Conservation (phyloP, 2,329 filamentous ascomycete species). For the Thielaviopsis ethacetica region DNA sequence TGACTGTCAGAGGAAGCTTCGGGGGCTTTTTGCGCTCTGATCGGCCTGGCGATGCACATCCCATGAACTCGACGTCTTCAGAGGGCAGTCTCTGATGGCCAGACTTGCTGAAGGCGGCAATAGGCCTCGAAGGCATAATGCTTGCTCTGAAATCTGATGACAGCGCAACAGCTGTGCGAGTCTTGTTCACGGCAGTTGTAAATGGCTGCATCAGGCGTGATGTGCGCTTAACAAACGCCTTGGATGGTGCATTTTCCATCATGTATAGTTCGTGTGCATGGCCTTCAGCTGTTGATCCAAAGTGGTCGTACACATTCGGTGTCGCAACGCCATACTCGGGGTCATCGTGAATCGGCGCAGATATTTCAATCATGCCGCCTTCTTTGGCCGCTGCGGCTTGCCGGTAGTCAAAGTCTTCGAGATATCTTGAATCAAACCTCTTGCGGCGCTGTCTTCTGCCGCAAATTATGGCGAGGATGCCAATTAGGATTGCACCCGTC, state of each 20-base stretch:
- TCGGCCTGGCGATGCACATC: neutral
- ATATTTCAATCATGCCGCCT: constrained; percentile 24
- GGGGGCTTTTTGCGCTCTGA: constrained; percentile 2
- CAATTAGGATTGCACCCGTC: constrained; percentile 31
- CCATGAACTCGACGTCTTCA: neutral
- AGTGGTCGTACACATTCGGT: constrained; percentile 6
- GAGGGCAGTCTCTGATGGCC: constrained; percentile 7
- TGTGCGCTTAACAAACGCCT: constrained; percentile 10
- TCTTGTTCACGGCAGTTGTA: neutral
- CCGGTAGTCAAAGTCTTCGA: constrained; percentile 21
- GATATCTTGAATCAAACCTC: constrained; percentile 20
- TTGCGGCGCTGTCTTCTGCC: constrained; percentile 26
- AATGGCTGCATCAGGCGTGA: neutral
- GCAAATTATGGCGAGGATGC: constrained; percentile 30
- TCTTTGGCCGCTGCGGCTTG: constrained; percentile 16
- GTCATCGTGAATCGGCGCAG: constrained; percentile 21
- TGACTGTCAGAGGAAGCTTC: constrained; percentile 1
- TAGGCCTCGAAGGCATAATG: neutral
- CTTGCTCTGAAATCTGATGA: neutral
- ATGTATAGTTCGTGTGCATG: constrained; percentile 2
- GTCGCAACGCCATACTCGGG: neutral
- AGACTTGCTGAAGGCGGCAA: neutral
- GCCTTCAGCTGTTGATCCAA: constrained; percentile 7
- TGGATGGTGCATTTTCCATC: constrained; percentile 14
- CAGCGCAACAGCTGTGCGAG: neutral